Percentiles rank a stretch among this genome's conserved stretches.
These are phyloP conservation scores for Bipolaris bicolor DNA, from an alignment of 2,329 filamentous ascomycete species.

Conservation along the genomic window DNA sequence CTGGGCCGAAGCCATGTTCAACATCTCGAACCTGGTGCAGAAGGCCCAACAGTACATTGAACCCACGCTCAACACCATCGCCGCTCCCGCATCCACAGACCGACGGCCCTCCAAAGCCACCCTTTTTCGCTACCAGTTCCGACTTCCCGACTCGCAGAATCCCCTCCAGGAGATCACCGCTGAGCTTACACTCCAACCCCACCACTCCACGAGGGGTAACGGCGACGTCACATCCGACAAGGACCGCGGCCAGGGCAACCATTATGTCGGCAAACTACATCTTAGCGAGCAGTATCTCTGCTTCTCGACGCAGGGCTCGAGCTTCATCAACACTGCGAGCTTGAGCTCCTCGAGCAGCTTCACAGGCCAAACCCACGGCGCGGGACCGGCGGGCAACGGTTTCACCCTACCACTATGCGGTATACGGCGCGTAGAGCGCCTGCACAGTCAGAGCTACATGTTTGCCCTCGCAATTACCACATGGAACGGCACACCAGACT, in stretches of 20 bases:
- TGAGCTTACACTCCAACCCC: constrained; percentile 82
- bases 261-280: constrained; percentile 91
- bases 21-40: constrained; percentile 82
- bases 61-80: constrained; percentile 71
- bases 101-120: constrained; percentile 87
- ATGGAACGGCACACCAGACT: constrained; percentile 72
- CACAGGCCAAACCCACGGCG: constrained; percentile 90
- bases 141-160: constrained; percentile 88
- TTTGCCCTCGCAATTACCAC: constrained; percentile 95
- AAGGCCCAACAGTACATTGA: constrained; percentile 96
- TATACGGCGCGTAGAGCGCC: constrained; percentile 86
- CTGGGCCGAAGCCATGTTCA: constrained; percentile 46
- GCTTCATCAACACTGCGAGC: constrained; percentile 81
- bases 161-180: constrained; percentile 96
- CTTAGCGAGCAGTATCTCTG: constrained; percentile 93
- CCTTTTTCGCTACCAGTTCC: constrained; percentile 95
- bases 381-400: constrained; percentile 90
- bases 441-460: constrained; percentile 89
- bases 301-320: constrained; percentile 92
- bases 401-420: constrained; percentile 93
- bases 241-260: constrained; percentile 74
- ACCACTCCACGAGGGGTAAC: constrained; percentile 61
- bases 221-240: constrained; percentile 59
- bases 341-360: constrained; percentile 81
- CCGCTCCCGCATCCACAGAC: constrained; percentile 70